These are phyloP conservation scores for Boletellus deceptivus DNA, from an alignment of 1,284 basidiomycete species.

Conservation along the genomic window DNA sequence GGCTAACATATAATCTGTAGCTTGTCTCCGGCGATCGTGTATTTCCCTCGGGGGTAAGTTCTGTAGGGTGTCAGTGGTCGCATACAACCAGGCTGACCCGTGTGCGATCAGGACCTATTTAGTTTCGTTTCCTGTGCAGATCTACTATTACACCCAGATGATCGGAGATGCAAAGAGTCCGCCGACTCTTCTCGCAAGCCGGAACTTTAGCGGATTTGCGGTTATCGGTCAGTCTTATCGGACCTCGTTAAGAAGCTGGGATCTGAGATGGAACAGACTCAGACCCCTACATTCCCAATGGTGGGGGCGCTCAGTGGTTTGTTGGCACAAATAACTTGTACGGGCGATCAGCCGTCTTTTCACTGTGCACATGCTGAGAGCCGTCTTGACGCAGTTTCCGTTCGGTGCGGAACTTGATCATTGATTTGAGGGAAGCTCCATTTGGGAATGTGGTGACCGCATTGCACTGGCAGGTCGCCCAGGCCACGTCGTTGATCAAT, in stretches of 20 bases:
- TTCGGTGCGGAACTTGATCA: slow-evolving; percentile 47
- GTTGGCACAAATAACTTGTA: slow-evolving; percentile 53
- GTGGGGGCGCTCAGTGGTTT: slow-evolving; percentile 41
- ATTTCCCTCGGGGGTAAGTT: slow-evolving; percentile 23
- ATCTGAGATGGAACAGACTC: slow-evolving; percentile 31
- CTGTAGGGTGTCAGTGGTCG: background rate
- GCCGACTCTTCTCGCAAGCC: slow-evolving; percentile 47
- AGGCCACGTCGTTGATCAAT: slow-evolving; percentile 69
- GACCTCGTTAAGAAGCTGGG: background rate
- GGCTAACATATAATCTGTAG: slow-evolving; percentile 4
- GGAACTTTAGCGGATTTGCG: slow-evolving; percentile 49
- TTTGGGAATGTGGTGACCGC: slow-evolving; percentile 52
- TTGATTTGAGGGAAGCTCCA: slow-evolving; percentile 50
- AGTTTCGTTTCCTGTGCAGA: slow-evolving; percentile 47
- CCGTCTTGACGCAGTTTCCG: slow-evolving; percentile 29
- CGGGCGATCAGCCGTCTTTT: background rate
- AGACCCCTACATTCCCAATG: slow-evolving; percentile 42
- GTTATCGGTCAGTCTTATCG: slow-evolving; percentile 42
- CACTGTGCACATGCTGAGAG: background rate
- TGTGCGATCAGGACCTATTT: slow-evolving; percentile 37
- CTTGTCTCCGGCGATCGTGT: slow-evolving; percentile 27
- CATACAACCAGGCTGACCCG: background rate
- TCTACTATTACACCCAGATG: slow-evolving; percentile 53
- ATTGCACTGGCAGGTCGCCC: slow-evolving; percentile 79
- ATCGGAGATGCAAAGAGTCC: slow-evolving; percentile 47